These are phyloP conservation scores for Flaveria sonorensis DNA, from an alignment of 129 eudicot genomes.

Conservation along the genomic window DNA sequence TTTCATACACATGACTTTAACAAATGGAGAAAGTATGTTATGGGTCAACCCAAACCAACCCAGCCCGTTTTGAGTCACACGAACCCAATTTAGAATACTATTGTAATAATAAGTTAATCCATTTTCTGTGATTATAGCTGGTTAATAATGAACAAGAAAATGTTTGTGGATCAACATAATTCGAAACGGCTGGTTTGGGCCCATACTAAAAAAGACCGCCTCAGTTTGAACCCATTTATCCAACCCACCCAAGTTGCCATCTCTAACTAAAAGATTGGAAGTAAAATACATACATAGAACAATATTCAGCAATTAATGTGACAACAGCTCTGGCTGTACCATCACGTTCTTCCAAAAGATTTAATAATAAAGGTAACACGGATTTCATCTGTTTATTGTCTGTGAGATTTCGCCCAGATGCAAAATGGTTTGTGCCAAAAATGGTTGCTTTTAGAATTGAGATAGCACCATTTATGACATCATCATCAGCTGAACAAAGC, in stretches of 20 bases:
- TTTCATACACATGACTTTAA: neutral
- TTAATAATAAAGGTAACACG: constrained; percentile 52
- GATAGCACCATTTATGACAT: constrained; percentile 64
- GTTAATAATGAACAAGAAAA: neutral
- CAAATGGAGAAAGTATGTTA: neutral
- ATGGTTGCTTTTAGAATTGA: constrained; percentile 65
- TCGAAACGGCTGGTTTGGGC: neutral
- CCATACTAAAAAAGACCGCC: neutral
- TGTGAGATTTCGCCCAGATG: constrained; percentile 42
- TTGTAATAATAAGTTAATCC: neutral
- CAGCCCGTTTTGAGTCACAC: neutral
- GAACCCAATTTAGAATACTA: neutral
- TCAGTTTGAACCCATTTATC: neutral
- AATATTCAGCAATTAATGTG: constrained; percentile 73
- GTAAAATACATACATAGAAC: constrained; percentile 56
- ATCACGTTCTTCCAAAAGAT: constrained; percentile 77
- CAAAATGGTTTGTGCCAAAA: constrained; percentile 49
- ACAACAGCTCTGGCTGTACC: constrained; percentile 77
- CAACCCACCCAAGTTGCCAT: neutral
- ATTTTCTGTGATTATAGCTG: neutral
- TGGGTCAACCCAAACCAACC: neutral
- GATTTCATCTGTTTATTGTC: constrained; percentile 61
- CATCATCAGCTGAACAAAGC: constrained; percentile 73
- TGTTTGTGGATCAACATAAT: neutral
- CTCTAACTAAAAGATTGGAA: constrained; percentile 11